phyloP scores from a whole-genome alignment of 2,329 filamentous ascomycete genomes.

The Pyrenochaeta sp. region DNA sequence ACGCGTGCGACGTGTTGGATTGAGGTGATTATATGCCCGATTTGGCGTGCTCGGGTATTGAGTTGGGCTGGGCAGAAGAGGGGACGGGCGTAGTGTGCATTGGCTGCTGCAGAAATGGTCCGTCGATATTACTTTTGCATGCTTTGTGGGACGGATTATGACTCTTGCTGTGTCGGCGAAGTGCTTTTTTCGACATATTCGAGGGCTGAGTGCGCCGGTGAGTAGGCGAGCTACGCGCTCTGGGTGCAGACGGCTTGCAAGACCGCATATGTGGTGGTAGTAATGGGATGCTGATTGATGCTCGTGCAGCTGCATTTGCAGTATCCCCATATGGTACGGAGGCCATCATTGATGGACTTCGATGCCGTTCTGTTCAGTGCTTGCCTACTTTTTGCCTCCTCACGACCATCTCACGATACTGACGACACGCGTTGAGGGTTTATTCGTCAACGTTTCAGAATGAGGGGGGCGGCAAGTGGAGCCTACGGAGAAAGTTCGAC shows the following conservation, averaged over 20 bases:
- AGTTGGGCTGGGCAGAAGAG: conserved; percentile 1
- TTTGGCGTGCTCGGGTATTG: not conserved
- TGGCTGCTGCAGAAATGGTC: not conserved
- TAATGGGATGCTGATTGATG: conserved; percentile 3
- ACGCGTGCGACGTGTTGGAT: conserved; percentile 32
- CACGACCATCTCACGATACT: conserved; percentile 8
- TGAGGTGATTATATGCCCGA: conserved; percentile 7
- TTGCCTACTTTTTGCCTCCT: conserved; percentile 2
- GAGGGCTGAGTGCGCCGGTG: conserved; percentile 7
- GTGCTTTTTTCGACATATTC: not conserved
- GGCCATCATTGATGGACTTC: not conserved
- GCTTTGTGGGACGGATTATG: not conserved
- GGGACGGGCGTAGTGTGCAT: not conserved
- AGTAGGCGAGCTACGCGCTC: not conserved
- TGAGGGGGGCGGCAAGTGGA: conserved; percentile 8
- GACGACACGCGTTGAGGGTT: conserved; percentile 17
- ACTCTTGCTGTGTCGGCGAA: not conserved
- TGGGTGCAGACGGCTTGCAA: not conserved
- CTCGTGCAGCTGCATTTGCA: not conserved
- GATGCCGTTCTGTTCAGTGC: not conserved
- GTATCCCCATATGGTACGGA: not conserved
- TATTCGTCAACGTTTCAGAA: conserved; percentile 17
- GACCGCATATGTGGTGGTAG: not conserved
- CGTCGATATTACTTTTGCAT: not conserved
- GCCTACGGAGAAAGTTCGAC: not conserved